phyloP scores from a whole-genome alignment of 75 land plant genomes.

The Pinus albicaulis region DNA sequence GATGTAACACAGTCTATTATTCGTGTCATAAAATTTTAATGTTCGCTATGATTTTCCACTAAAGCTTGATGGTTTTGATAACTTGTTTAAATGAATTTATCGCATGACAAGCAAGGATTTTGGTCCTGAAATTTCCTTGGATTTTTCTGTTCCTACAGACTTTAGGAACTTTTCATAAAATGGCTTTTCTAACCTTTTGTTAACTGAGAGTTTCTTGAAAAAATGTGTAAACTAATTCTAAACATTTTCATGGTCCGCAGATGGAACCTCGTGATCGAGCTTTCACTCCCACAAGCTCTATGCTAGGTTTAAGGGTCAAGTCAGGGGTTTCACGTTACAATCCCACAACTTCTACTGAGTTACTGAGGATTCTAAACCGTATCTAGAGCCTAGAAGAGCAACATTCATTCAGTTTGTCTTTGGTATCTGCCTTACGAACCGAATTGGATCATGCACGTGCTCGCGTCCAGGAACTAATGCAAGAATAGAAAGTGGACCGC shows the following conservation, averaged over 20 bases:
- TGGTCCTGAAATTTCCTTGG: not conserved
- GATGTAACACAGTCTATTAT: not conserved
- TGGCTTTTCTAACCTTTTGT: constrained; percentile 1
- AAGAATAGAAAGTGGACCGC: constrained; percentile 32
- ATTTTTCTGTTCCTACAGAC: not conserved
- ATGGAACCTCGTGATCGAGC: constrained; percentile 32
- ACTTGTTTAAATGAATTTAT: not conserved
- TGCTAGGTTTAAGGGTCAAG: constrained; percentile 20
- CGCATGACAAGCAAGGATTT: not conserved
- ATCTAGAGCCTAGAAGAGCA: constrained; percentile 59
- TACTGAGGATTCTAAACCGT: constrained; percentile 56
- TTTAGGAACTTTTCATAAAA: not conserved
- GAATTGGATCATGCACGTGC: constrained; percentile 63
- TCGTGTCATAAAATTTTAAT: not conserved
- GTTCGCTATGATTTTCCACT: not conserved
- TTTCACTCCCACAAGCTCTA: constrained; percentile 35
- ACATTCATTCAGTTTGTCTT: constrained; percentile 35
- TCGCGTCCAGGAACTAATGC: constrained; percentile 46
- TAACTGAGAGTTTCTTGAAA: not conserved
- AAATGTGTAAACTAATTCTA: not conserved
- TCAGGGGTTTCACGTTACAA: constrained; percentile 35
- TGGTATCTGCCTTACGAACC: constrained; percentile 41
- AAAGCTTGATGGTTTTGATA: not conserved
- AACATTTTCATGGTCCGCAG: constrained; percentile 20
- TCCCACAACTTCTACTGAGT: constrained; percentile 55